Evolutionary conservation across 768 basidiomycete species (phyloP).

Genomic region (Hygrocybe coccinea): DNA sequence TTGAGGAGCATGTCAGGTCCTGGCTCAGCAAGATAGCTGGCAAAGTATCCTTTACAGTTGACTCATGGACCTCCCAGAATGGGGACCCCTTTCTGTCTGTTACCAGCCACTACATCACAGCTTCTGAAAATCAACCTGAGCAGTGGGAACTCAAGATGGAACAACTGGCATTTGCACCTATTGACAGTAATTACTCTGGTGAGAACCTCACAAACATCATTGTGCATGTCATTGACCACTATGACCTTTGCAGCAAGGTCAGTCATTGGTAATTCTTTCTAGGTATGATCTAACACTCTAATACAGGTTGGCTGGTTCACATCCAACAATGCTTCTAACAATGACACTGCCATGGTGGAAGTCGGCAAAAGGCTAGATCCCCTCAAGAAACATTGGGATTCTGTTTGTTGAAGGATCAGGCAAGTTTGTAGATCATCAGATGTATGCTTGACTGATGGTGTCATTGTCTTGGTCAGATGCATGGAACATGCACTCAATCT

Average conservation of each 20-base stretch:
- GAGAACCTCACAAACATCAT: conserved; percentile 3
- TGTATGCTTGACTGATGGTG: too few species aligned
- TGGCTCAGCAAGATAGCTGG: neutral
- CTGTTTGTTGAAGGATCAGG: too few species aligned
- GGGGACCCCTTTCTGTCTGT: conserved; percentile 5
- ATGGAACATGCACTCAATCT: too few species aligned
- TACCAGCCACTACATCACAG: conserved; percentile 5
- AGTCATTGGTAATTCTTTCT: neutral
- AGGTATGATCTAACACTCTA: neutral
- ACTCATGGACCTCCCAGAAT: conserved; percentile 6
- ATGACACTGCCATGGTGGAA: conserved; percentile 1
- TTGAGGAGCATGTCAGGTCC: neutral
- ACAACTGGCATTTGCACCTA: conserved; percentile 10
- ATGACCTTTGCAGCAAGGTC: conserved; percentile 1
- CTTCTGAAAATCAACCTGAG: conserved; percentile 1
- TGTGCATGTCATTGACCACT: neutral
- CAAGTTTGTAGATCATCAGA: too few species aligned
- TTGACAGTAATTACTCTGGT: conserved; percentile 8
- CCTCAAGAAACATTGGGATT: too few species aligned
- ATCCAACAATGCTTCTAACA: conserved; percentile 4
- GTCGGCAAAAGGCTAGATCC: neutral
- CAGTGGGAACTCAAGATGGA: conserved; percentile 10
- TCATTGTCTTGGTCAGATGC: too few species aligned
- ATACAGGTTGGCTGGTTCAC: conserved; percentile 7
- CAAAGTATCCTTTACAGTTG: conserved; percentile 5